These are phyloP conservation scores for Aspergillus calidoustus DNA, from an alignment of 2,329 filamentous ascomycete species.

Conservation along the genomic window DNA sequence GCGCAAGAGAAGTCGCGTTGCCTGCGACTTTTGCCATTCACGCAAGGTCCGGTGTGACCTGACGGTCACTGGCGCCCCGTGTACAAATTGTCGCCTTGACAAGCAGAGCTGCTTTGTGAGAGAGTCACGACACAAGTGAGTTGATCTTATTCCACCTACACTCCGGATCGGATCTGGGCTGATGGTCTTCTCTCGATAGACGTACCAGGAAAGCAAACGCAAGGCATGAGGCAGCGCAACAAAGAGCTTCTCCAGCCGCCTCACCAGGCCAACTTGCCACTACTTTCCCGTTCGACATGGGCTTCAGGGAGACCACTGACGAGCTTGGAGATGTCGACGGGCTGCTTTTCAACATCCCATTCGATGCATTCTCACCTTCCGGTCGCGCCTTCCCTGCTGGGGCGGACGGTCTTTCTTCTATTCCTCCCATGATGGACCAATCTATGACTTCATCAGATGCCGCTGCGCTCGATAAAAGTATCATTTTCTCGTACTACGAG, in stretches of 20 bases:
- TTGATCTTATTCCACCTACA: neutral
- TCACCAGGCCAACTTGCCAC: too few relatives aligned
- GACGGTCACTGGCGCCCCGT: neutral
- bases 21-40: neutral
- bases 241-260: too few relatives aligned
- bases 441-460: too few relatives aligned
- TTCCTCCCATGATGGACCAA: neutral
- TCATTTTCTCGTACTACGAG: neutral
- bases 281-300: too few relatives aligned
- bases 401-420: too few relatives aligned
- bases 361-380: too few relatives aligned
- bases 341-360: too few relatives aligned
- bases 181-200: neutral
- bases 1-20: neutral
- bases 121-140: neutral
- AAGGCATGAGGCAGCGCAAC: too few relatives aligned
- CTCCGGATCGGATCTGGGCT: neutral
- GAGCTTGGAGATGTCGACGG: too few relatives aligned
- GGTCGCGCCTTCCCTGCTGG: too few relatives aligned
- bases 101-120: neutral
- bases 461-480: neutral
- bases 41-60: constrained; percentile 3
- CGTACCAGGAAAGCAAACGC: neutral
- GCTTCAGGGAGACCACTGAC: too few relatives aligned
- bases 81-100: neutral